phyloP scores from a whole-genome alignment of 1,284 basidiomycete species.

The Fistulina hepatica region DNA sequence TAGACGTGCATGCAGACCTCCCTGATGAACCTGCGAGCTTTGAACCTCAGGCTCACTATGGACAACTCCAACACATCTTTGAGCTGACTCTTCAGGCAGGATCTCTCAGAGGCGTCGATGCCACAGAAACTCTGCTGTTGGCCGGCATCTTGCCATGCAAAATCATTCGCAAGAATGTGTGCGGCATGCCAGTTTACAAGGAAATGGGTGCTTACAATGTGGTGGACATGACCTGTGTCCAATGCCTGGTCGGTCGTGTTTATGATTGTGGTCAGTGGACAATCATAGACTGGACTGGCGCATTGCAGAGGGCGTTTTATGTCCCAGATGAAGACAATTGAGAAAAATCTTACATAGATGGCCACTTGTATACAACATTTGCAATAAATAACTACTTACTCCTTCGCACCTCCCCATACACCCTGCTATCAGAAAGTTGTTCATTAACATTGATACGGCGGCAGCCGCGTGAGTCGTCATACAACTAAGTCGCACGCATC shows the following conservation, averaged over 20 bases:
- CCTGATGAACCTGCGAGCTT: slow-evolving; percentile 5
- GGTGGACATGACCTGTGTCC: slow-evolving; percentile 6
- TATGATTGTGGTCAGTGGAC: slow-evolving; percentile 1
- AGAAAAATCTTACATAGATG: too few relatives aligned
- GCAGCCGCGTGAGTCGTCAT: too few relatives aligned
- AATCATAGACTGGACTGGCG: slow-evolving; percentile 6
- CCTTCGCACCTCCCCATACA: too few relatives aligned
- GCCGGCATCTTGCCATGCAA: slow-evolving; percentile 3
- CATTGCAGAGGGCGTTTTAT: too few relatives aligned
- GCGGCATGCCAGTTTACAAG: slow-evolving; percentile 8
- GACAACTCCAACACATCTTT: slow-evolving; percentile 9
- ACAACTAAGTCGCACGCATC: too few relatives aligned
- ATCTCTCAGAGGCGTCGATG: not conserved
- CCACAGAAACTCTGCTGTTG: slow-evolving; percentile 2
- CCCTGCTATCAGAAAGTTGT: too few relatives aligned
- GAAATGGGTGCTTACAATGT: slow-evolving; percentile 4
- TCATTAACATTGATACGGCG: too few relatives aligned
- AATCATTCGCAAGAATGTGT: not conserved
- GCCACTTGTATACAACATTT: too few relatives aligned
- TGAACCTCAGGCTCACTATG: slow-evolving; percentile 13
- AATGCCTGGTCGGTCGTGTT: slow-evolving; percentile 7
- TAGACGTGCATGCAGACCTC: slow-evolving; percentile 18
- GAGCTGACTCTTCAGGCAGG: not conserved
- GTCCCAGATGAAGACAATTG: too few relatives aligned
- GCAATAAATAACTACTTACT: too few relatives aligned